Evolutionary conservation across 768 basidiomycete genomes (phyloP), one percentile per base, ranked within the genome.

Genomic region (Rhodotorula taiwanensis): DNA sequence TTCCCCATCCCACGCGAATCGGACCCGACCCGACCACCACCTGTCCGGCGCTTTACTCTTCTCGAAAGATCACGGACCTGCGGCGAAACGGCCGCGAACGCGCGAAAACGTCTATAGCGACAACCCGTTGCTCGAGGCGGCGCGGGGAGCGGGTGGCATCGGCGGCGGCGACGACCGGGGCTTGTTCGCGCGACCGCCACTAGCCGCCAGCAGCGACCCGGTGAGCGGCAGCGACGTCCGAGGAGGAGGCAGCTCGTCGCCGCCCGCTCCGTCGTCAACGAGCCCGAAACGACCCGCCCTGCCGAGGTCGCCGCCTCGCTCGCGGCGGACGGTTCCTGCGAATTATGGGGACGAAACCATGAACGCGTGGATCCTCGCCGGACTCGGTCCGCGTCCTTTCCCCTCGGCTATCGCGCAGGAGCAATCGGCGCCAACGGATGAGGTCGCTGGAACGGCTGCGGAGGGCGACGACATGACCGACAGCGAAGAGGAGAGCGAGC

Each of bases 111-210:
- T 65, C 31, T 65, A 65, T 42, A 52, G 49, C 42, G 55, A 52
- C 28, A 59, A 65, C 41, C 64, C 64, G 43, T 41, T 65, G 23
- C 36, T 65, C n/a, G 55, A 33, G 42, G 42, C 49, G 21, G 30
- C 27, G 33, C 30, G 44, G 11, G 54, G 15, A 20, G 42, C 41
- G 11, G n/a, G n/a, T n/a, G n/a, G n/a, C n/a, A n/a, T n/a, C n/a
- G n/a, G n/a, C n/a, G n/a, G n/a, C n/a, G n/a, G n/a, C n/a, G n/a
- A n/a, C n/a, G n/a, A n/a, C n/a, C n/a, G n/a, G n/a, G n/a, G n/a
- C n/a, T n/a, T n/a, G n/a, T n/a, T n/a, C n/a, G n/a, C n/a, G n/a
- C n/a, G n/a, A n/a, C n/a, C n/a, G n/a, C n/a, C n/a, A n/a, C n/a
- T n/a, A n/a, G n/a, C n/a, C n/a, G n/a, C n/a, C n/a, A n/a, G n/a